Base-by-base conservation (phyloP, 2,329 filamentous ascomycete species). In the Diaporthe vexans region DNA sequence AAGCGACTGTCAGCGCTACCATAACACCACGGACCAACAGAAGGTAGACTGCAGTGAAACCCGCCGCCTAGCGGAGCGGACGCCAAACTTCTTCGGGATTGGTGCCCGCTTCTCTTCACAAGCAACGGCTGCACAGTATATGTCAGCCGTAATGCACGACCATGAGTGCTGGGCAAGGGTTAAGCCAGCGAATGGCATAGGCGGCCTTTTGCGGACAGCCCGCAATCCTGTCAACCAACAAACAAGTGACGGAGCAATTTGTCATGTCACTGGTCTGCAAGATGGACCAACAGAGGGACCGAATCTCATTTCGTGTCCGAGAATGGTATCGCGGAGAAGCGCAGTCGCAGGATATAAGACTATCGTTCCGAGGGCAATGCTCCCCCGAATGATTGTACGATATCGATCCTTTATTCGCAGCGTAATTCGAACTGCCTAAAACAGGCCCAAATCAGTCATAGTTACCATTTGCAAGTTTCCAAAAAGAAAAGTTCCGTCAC, bases 21-120 rank as follows among this genome's bases (percentile, higher is more conserved):
- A 11, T 7, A 4, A 19, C 37, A 24, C 43, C n/a, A 35, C 29
- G 19, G 10, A 67, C 46, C 33, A 52, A 35, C 26, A 24, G 29
- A 19, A 24, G 17, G 8, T 4, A 21, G 43, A 51, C 54, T 21
- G 43, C 40, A 35, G 6, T n/a, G 40, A n/a, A 65, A 40, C 35
- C 35, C 24, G 59, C 40, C 15, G 43, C 3, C 59, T 52, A 11
- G 11, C 9, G 33, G n/a, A 52, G 71, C 29, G 73, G 71, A 33
- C 48, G 19, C 73, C 67, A 70, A 69, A 56, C 73, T 71, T 3
- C 7, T 37, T 40, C 26, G 4, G 33, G 21, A 21, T 24, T 65
- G 52, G 73, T 48, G 56, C n/a, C 71, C 71, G 61, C 71, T 58
- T 24, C n/a, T 21, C 48, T 40, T 24, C 21, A 21, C 17, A 37